Conservation (phyloP, 1,139 yeast genomes). For the Candida glucosophila region DNA sequence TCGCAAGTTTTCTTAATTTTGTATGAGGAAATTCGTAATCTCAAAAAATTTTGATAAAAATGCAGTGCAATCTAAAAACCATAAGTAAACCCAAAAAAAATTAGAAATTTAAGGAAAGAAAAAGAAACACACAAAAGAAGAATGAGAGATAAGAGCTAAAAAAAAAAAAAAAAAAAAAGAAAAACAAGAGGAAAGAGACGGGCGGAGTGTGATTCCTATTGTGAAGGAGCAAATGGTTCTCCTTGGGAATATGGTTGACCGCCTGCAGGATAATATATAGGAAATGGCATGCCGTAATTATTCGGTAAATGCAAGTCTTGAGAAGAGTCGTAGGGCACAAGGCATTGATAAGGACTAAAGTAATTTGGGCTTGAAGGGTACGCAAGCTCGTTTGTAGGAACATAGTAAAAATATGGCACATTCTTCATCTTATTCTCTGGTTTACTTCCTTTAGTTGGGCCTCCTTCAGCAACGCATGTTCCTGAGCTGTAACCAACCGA, state of each 20-base stretch:
- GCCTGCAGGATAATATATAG: slow-evolving; percentile 6
- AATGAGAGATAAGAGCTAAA: too few species aligned
- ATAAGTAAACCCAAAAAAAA: too few species aligned
- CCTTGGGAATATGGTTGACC: slow-evolving; percentile 3
- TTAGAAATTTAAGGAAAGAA: too few species aligned
- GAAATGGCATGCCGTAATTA: slow-evolving; percentile 7
- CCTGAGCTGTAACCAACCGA: too few species aligned
- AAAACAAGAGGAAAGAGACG: too few species aligned
- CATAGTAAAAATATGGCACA: slow-evolving; percentile 16
- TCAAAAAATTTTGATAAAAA: too few species aligned
- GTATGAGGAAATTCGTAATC: too few species aligned
- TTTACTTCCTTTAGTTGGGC: slow-evolving; percentile 2
- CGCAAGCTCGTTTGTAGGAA: slow-evolving; percentile 11
- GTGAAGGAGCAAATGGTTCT: slow-evolving; percentile 3
- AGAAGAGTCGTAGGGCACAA: slow-evolving; percentile 6
- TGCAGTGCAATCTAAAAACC: too few species aligned
- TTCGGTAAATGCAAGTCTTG: slow-evolving; percentile 4
- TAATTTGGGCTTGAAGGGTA: slow-evolving; percentile 5
- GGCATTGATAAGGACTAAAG: slow-evolving; percentile 13
- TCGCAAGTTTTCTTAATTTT: too few species aligned
- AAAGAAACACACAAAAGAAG: too few species aligned
- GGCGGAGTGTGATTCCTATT: slow-evolving; percentile 1
- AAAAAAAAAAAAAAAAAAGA: too few species aligned
- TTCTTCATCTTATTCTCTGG: slow-evolving; percentile 3
- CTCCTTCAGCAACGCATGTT: slow-evolving; percentile 1